These are phyloP conservation scores for Dactylorhiza incarnata DNA, from an alignment of 106 monocot genomes.

Conservation along the genomic window DNA sequence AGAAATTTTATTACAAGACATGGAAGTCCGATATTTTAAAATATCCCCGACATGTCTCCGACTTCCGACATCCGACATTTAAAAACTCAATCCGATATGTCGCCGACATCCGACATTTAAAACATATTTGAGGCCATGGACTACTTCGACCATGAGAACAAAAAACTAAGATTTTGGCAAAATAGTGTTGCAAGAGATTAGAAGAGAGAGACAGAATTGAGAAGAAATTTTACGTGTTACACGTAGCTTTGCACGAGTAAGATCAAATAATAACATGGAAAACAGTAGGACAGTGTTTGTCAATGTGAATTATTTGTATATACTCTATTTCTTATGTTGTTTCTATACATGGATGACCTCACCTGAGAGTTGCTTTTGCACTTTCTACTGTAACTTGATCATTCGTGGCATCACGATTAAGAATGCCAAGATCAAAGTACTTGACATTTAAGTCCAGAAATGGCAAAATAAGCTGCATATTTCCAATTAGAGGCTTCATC, in stretches of 20 bases:
- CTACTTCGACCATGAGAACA: neutral
- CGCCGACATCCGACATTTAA: no score
- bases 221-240: neutral
- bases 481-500: conserved; percentile 1
- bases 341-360: conserved; percentile 6
- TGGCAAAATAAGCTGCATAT: conserved; percentile 65
- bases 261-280: neutral
- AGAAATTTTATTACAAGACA: no score
- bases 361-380: conserved; percentile 70
- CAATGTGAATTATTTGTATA: neutral
- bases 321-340: neutral
- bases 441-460: conserved; percentile 72
- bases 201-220: neutral
- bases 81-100: no score
- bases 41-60: no score
- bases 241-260: neutral
- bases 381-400: conserved; percentile 75
- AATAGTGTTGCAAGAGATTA: neutral
- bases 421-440: conserved; percentile 68
- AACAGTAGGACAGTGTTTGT: neutral
- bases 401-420: conserved; percentile 66
- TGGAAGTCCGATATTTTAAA: no score
- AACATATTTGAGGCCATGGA: neutral
- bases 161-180: neutral
- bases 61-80: no score